Base-by-base conservation (phyloP, 805 yeast genomes). In the Metschnikowia corniflorae region DNA sequence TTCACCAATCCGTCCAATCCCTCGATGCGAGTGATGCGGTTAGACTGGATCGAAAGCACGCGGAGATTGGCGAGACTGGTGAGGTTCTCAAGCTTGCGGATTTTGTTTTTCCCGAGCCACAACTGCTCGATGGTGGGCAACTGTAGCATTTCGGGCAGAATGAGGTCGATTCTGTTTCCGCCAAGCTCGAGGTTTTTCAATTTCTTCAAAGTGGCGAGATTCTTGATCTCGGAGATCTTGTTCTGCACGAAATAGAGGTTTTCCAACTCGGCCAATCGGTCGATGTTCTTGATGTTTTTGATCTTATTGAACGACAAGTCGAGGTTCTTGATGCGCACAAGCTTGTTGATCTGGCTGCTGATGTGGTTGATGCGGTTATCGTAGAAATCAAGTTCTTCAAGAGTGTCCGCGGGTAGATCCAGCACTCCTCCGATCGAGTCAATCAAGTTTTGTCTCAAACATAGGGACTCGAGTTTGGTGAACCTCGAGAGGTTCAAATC, bases 221-320 rank as follows among this genome's bases (percentile, higher is more conserved):
- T 80, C 47, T 78, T 80, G 47, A 93, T 86, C 40, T 75, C 80
- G 12, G 73, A 59, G 37, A 93, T 86, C 52, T 78, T 83, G 60
- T 93, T 93, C 55, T 91, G 97, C 26, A 94, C 95, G 61, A 93
- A 79, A 55, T 78, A 93, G 28, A 93, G 55, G 43, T 82, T 78
- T 47, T 77, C 78, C 48, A 93, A 61, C 5, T 80, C 67, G 1
- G 61, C 66, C 48, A 91, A 64, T 4, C 73, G 65, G 30, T 79
- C 83, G 29, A 91, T 49, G 57, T 88, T 86, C 63, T 86, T 85
- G 53, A 91, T 85, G 57, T 82, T 84, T 51, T 83, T 81, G 54
- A 91, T 86, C 55, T 82, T 85, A 61, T 93, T 93, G 65, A 93
- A 93, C 16, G 95, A 85, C 17, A 93, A 68, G 62, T 93, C 98